These are phyloP conservation scores for Venustampulla echinocandica DNA, from an alignment of 495 filamentous ascomycete species.

Conservation along the genomic window DNA sequence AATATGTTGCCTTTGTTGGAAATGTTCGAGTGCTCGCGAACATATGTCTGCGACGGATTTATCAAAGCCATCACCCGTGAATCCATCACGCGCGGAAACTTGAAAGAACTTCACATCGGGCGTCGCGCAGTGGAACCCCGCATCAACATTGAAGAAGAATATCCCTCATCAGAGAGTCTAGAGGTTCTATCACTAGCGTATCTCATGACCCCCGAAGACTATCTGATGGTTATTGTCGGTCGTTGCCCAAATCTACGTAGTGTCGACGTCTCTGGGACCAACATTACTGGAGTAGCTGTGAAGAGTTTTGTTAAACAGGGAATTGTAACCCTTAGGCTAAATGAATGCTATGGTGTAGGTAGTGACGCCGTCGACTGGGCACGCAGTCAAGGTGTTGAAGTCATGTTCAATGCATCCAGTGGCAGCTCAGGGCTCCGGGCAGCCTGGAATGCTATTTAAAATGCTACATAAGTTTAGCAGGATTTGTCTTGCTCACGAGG, in stretches of 20 bases:
- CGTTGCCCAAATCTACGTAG: constrained; percentile 16
- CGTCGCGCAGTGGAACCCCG: background rate
- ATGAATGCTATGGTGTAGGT: constrained; percentile 11
- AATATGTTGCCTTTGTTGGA: constrained; percentile 17
- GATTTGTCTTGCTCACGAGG: no score
- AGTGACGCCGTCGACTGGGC: constrained; percentile 21
- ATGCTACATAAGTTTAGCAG: background rate
- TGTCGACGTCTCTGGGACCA: constrained; percentile 16
- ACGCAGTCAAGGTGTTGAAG: constrained; percentile 16
- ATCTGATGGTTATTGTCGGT: constrained; percentile 5
- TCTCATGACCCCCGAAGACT: constrained; percentile 7
- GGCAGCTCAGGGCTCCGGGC: constrained; percentile 1
- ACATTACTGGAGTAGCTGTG: constrained; percentile 20
- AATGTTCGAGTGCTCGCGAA: constrained; percentile 12
- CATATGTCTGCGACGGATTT: background rate
- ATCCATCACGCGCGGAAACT: constrained; percentile 12
- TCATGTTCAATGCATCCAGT: constrained; percentile 10
- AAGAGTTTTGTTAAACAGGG: constrained; percentile 13
- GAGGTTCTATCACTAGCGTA: constrained; percentile 10
- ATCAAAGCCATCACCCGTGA: constrained; percentile 5
- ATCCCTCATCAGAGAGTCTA: constrained; percentile 11
- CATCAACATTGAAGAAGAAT: constrained; percentile 4
- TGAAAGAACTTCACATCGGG: constrained; percentile 15
- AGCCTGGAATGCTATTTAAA: background rate
- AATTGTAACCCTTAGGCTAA: constrained; percentile 12